A percentile compares a stretch with the other conserved stretches of the same genome.
Evolutionary conservation across 2,329 filamentous ascomycete species (phyloP).

Genomic region (Fusarium albosuccineum): DNA sequence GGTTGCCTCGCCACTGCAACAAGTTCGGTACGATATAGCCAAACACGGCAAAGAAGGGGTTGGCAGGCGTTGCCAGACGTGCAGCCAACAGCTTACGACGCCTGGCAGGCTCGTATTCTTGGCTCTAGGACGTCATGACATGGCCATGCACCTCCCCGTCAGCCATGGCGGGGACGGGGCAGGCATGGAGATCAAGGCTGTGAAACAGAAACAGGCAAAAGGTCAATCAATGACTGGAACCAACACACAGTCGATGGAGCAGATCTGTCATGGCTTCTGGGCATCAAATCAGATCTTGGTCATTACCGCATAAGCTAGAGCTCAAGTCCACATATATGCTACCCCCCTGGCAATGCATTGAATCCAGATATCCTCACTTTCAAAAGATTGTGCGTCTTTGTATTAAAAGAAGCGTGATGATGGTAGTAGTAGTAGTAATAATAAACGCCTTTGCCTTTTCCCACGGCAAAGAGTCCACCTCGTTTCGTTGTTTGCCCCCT

Average conservation of each 20-base stretch:
- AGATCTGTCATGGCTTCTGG: too few relatives aligned
- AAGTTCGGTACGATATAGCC: background rate
- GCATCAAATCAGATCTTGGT: too few relatives aligned
- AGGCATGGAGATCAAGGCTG: background rate
- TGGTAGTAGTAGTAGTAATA: too few relatives aligned
- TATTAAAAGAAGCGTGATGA: background rate
- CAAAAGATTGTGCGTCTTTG: background rate
- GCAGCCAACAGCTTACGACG: conserved; percentile 1
- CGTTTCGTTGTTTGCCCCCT: background rate
- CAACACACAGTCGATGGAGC: too few relatives aligned
- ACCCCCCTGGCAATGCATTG: too few relatives aligned
- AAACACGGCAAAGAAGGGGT: background rate
- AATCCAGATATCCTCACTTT: too few relatives aligned
- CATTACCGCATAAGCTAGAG: too few relatives aligned
- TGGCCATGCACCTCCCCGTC: background rate
- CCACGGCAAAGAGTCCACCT: background rate
- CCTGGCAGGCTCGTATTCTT: background rate
- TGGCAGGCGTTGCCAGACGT: background rate
- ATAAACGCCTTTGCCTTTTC: background rate
- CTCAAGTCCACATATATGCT: too few relatives aligned
- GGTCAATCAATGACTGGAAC: too few relatives aligned
- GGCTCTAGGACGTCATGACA: background rate
- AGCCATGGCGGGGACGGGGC: background rate
- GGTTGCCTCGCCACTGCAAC: too few relatives aligned
- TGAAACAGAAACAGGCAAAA: background rate